Percentiles rank a stretch among this genome's conserved stretches.
phyloP scores from a whole-genome alignment of 2,329 filamentous ascomycete species.

The Sclerotinia sclerotiorum region DNA sequence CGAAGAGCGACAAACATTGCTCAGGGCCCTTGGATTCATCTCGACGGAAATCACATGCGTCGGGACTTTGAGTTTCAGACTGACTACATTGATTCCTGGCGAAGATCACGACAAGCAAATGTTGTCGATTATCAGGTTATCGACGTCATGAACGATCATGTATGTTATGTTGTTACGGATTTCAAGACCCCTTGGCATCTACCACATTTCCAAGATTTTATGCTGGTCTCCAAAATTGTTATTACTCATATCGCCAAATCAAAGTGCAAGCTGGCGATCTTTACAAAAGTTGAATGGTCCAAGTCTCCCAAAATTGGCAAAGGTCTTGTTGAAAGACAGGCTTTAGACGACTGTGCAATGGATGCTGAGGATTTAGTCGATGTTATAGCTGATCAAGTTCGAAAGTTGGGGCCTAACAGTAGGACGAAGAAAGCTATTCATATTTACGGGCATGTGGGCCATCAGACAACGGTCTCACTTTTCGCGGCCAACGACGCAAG shows the following conservation, averaged over 20 bases:
- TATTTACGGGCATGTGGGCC: conserved; percentile 74
- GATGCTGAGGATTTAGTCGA: conserved; percentile 75
- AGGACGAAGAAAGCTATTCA: conserved; percentile 76
- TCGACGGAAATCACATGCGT: conserved; percentile 68
- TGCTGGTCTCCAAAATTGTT: conserved; percentile 83
- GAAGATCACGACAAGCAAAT: conserved; percentile 58
- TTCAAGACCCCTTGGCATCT: conserved; percentile 67
- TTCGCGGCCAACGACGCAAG: conserved; percentile 52
- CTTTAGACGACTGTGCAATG: conserved; percentile 70
- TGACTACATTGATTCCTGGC: conserved; percentile 63
- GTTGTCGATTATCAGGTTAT: conserved; percentile 84
- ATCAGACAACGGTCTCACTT: conserved; percentile 62
- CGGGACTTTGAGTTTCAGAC: conserved; percentile 82
- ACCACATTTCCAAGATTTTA: conserved; percentile 76
- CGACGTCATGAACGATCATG: conserved; percentile 76
- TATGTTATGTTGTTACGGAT: conserved; percentile 64
- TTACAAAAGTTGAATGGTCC: conserved; percentile 84
- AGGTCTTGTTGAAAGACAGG: conserved; percentile 65
- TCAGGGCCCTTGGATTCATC: conserved; percentile 79
- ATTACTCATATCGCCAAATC: conserved; percentile 93
- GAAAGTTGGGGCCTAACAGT: conserved; percentile 69
- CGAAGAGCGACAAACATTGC: conserved; percentile 75
- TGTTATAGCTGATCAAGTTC: conserved; percentile 74
- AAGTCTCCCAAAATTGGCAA: conserved; percentile 61
- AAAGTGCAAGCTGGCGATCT: conserved; percentile 86